These are phyloP conservation scores for Hypoxylon sp. DNA, from an alignment of 2,329 filamentous ascomycete species.

Conservation along the genomic window DNA sequence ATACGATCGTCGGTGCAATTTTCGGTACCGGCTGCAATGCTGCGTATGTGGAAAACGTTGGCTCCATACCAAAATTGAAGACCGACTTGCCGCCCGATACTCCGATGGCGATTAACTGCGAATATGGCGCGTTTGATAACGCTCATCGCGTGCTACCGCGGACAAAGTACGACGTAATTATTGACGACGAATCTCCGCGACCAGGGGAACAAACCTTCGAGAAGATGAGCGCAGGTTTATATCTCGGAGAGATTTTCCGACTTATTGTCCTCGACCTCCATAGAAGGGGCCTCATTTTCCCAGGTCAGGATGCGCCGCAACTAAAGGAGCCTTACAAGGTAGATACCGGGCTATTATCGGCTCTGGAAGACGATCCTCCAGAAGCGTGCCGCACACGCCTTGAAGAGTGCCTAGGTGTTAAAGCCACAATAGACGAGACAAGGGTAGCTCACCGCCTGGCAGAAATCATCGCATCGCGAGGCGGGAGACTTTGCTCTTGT, in stretches of 20 bases:
- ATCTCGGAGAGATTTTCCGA: conserved; percentile 94
- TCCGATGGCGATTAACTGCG: conserved; percentile 96
- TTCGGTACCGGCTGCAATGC: conserved; percentile 99
- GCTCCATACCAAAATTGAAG: conserved; percentile 93
- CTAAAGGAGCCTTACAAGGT: conserved; percentile 89
- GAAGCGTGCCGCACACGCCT: conserved; percentile 10
- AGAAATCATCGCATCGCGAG: conserved; percentile 82
- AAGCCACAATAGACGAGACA: conserved; percentile 9
- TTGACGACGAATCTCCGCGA: conserved; percentile 91
- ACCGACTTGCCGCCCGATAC: conserved; percentile 86
- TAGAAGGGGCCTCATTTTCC: conserved; percentile 84
- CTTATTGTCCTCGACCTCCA: conserved; percentile 88
- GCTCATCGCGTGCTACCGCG: conserved; percentile 87
- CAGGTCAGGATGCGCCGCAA: conserved; percentile 81
- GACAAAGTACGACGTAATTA: conserved; percentile 85
- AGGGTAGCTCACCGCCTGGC: conserved; percentile 15
- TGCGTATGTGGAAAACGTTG: conserved; percentile 95
- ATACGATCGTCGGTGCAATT: conserved; percentile 95
- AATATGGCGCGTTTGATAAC: conserved; percentile 97
- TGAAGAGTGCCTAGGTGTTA: conserved; percentile 7
- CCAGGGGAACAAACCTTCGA: conserved; percentile 95
- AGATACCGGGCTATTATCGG: conserved; percentile 81
- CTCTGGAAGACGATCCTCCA: conserved; percentile 14
- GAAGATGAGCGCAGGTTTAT: conserved; percentile 96
- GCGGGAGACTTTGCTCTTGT: conserved; percentile 93